Evolutionary conservation across 148 eudicot genomes (phyloP).

Genomic region (Nepenthes mirabilis): DNA sequence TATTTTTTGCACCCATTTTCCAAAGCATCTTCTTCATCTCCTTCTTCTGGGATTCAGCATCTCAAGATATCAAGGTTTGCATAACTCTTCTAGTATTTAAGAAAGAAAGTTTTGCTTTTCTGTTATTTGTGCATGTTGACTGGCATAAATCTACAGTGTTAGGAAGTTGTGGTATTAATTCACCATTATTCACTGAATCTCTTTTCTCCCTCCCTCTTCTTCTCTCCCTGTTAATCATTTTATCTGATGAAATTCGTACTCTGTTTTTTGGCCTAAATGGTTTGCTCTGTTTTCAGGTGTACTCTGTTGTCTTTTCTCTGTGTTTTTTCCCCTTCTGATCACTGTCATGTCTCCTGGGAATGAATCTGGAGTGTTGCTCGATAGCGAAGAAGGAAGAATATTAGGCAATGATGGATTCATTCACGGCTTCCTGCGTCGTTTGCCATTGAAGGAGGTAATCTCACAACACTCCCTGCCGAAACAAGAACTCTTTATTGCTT

Average conservation of each 20-base stretch:
- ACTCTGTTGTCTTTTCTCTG: not conserved
- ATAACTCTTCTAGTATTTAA: too few relatives aligned
- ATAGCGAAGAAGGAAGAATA: constrained; percentile 11
- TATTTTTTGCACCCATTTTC: too few relatives aligned
- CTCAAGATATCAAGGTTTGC: too few relatives aligned
- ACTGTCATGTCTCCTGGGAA: constrained; percentile 18
- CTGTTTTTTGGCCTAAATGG: too few relatives aligned
- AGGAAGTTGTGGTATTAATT: too few relatives aligned
- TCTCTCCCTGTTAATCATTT: not conserved
- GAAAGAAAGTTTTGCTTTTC: too few relatives aligned
- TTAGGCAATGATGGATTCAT: constrained; percentile 5
- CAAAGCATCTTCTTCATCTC: too few relatives aligned
- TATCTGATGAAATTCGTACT: not conserved
- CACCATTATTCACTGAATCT: not conserved
- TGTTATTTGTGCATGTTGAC: too few relatives aligned
- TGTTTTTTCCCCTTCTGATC: not conserved
- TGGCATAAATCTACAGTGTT: too few relatives aligned
- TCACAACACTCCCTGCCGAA: too few relatives aligned
- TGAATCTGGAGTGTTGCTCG: constrained; percentile 9
- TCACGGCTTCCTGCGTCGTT: constrained; percentile 14
- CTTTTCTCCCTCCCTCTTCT: not conserved
- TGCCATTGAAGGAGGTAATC: constrained; percentile 26
- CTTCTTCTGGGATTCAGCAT: too few relatives aligned
- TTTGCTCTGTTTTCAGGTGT: not conserved
- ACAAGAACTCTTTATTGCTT: not conserved